These are phyloP conservation scores for Saturnispora sekii DNA, from an alignment of 805 yeast species.

Conservation along the genomic window DNA sequence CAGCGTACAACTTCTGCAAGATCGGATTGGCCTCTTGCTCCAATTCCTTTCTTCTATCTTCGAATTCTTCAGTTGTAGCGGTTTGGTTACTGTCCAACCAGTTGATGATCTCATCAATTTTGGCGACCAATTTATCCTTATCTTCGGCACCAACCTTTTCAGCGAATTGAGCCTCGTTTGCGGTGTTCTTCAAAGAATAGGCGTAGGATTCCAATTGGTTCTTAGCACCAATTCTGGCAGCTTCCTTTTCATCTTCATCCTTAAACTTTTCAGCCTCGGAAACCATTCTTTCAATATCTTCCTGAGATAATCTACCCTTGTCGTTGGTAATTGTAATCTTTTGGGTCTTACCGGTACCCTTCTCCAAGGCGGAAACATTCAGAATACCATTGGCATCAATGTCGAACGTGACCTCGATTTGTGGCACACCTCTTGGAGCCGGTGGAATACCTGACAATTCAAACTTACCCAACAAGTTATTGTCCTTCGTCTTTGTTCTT, in stretches of 20 bases:
- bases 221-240: slow-evolving; percentile 98
- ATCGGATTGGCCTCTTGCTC: slow-evolving; percentile 94
- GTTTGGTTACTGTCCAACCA: slow-evolving; percentile 95
- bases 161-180: slow-evolving; percentile 85
- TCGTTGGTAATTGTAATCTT: slow-evolving; percentile 97
- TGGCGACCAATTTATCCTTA: slow-evolving; percentile 55
- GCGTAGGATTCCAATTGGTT: slow-evolving; percentile 98
- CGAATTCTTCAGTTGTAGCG: slow-evolving; percentile 85
- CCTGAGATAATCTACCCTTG: slow-evolving; percentile 96
- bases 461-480: slow-evolving; percentile 94
- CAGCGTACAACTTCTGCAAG: slow-evolving; percentile 93
- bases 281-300: slow-evolving; percentile 97
- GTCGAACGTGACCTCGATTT: slow-evolving; percentile 95
- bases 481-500: slow-evolving; percentile 92
- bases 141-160: slow-evolving; percentile 33
- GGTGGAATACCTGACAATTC: slow-evolving; percentile 96
- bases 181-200: slow-evolving; percentile 85
- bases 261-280: slow-evolving; percentile 95
- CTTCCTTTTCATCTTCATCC: slow-evolving; percentile 94
- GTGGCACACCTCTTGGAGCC: slow-evolving; percentile 98
- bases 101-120: slow-evolving; percentile 65
- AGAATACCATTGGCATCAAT: slow-evolving; percentile 96
- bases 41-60: slow-evolving; percentile 91
- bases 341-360: slow-evolving; percentile 97
- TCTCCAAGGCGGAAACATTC: slow-evolving; percentile 92